Base-by-base conservation (phyloP, 257 asterid genomes). In the Paraleonurus japonicus region DNA sequence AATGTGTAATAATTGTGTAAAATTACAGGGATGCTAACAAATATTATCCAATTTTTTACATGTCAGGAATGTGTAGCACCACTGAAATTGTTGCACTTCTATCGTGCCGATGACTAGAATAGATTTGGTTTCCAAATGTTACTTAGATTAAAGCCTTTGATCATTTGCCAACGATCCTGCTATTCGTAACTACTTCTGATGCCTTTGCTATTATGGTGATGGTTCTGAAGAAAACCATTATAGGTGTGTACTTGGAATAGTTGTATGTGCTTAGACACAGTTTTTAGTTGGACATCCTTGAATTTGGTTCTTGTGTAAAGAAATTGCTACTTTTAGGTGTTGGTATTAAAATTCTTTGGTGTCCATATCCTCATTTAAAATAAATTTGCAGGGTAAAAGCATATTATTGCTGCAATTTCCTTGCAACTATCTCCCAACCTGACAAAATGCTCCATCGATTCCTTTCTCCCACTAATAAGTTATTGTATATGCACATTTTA, bases 41-140 rank as follows among this genome's bases (percentile, higher is more conserved):
- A 41, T 57, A 15, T 71, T 26, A 0, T 60, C 20, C 6, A n/a
- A 67, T 74, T 76, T 69, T 23, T 68, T 47, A 26, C 35, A 68
- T 77, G 17, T 68, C 80, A 92, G 98, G 98, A 90, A 76, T 62
- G 61, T 51, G 85, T 83, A 19, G 73, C 82, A 47, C 69, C 83
- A 23, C 84, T 88, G 80, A 90, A 87, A 76, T 64, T 88, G 76
- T 84, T 90, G 45, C 88, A 76, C 80, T 92, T 92, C 74, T 92
- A 92, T 72, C 91, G 84, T 9, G 95, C 92, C 15, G 60, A 50
- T 72, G 80, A 55, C 24, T 76, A 53, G 79, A 65, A 55, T 72
- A 32, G 77, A 72, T 72, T 61, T 65, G 81, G 64, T 19, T 64
- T 35, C 37, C 24, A 13, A 45, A 66, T 15, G 72, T 17, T 19